phyloP scores from a whole-genome alignment of 2,329 filamentous ascomycete species.

The Aspergillus candidus region DNA sequence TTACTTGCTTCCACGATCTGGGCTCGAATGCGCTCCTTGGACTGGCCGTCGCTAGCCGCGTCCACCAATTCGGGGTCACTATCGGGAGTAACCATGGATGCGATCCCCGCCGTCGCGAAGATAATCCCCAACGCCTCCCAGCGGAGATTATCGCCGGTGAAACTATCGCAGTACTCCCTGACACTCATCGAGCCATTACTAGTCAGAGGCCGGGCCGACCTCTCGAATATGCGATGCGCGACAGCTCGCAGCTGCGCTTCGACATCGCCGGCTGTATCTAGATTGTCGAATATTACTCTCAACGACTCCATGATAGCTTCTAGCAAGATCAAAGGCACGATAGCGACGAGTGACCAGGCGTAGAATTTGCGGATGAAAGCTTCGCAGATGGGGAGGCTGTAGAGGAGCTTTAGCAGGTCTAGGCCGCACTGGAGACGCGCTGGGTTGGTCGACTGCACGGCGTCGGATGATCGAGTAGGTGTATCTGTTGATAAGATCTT shows the following conservation, averaged over 20 bases:
- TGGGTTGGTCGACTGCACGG: slow-evolving; percentile 17
- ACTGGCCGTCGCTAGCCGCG: slow-evolving; percentile 14
- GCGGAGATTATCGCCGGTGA: slow-evolving; percentile 28
- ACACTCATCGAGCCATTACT: slow-evolving; percentile 24
- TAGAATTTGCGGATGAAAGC: slow-evolving; percentile 24
- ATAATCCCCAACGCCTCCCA: slow-evolving; percentile 40
- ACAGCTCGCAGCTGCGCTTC: slow-evolving; percentile 24
- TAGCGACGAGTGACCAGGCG: slow-evolving; percentile 15
- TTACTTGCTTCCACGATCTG: slow-evolving; percentile 31
- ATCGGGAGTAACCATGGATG: slow-evolving; percentile 26
- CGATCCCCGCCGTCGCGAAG: slow-evolving; percentile 34
- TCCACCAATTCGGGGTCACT: slow-evolving; percentile 25
- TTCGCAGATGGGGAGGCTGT: slow-evolving; percentile 21
- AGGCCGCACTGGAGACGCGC: slow-evolving; percentile 26
- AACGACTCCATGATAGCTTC: slow-evolving; percentile 23
- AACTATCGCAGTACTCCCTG: slow-evolving; percentile 26
- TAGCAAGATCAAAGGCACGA: slow-evolving; percentile 21
- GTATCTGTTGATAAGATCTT: slow-evolving; percentile 14
- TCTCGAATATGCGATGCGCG: slow-evolving; percentile 25
- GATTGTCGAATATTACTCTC: slow-evolving; percentile 19
- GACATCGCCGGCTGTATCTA: slow-evolving; percentile 16
- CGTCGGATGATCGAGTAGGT: slow-evolving; percentile 15
- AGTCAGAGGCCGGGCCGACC: slow-evolving; percentile 22
- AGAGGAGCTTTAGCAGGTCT: slow-evolving; percentile 26
- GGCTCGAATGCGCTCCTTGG: slow-evolving; percentile 26